phyloP scores from a whole-genome alignment of 1,284 basidiomycete species.

The Marasmius fiardii region DNA sequence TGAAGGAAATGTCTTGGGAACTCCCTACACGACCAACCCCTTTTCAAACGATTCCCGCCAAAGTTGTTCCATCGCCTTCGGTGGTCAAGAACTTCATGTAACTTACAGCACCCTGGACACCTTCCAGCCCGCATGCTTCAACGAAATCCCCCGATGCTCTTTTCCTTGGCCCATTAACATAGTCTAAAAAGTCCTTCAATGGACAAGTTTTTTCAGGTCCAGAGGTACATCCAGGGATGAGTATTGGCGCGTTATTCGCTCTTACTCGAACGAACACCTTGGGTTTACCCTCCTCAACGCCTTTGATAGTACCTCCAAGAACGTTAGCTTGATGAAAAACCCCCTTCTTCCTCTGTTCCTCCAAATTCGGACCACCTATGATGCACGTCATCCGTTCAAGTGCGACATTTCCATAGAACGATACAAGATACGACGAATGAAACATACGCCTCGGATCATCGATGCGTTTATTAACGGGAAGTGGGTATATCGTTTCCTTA shows the following conservation, averaged over 20 bases:
- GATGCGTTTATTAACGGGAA: conserved; percentile 24
- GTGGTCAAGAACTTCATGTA: conserved; percentile 13
- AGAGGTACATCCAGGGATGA: conserved; percentile 32
- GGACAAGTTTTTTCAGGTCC: conserved; percentile 37
- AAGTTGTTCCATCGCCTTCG: conserved; percentile 8
- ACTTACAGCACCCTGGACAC: conserved; percentile 16
- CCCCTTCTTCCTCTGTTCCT: conserved; percentile 13
- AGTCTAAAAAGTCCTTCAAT: conserved; percentile 27
- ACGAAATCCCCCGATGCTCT: conserved; percentile 33
- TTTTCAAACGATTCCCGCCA: conserved; percentile 1
- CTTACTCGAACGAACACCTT: conserved; percentile 31
- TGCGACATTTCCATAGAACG: conserved; percentile 38
- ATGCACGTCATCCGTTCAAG: conserved; percentile 36
- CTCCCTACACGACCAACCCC: no score
- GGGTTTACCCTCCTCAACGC: conserved; percentile 11
- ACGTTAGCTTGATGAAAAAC: conserved; percentile 11
- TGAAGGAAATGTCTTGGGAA: no score
- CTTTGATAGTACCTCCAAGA: conserved; percentile 12
- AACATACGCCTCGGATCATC: conserved; percentile 29
- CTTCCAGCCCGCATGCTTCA: conserved; percentile 30
- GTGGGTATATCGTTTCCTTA: conserved; percentile 27
- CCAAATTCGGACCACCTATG: conserved; percentile 5
- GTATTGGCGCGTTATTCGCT: conserved; percentile 35
- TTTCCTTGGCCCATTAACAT: conserved; percentile 24
- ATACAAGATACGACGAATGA: conserved; percentile 35